phyloP scores from a whole-genome alignment of 306 rosid species.

The Fragaria vesca region DNA sequence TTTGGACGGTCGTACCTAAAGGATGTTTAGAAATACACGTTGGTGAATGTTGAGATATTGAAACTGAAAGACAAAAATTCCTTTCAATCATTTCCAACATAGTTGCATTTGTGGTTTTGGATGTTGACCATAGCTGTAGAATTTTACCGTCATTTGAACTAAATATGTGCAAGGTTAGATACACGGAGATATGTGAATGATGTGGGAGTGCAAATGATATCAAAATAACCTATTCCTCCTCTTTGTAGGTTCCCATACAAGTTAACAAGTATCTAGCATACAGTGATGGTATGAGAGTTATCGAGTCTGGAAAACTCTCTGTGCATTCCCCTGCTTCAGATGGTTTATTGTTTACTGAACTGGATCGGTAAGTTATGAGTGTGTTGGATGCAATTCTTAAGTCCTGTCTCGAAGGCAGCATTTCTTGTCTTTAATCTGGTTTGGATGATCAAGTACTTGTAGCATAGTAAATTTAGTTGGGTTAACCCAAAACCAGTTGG shows the following conservation, averaged over 20 bases:
- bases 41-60: background rate
- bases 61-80: background rate
- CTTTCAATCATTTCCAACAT: background rate
- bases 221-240: background rate
- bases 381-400: background rate
- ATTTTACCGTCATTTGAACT: background rate
- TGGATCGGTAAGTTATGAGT: slow-evolving; percentile 64
- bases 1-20: background rate
- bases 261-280: slow-evolving; percentile 84
- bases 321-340: slow-evolving; percentile 60
- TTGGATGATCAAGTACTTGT: background rate
- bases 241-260: slow-evolving; percentile 86
- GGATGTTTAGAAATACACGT: background rate
- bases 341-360: slow-evolving; percentile 73
- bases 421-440: background rate
- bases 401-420: background rate
- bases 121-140: background rate
- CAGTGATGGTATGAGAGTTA: slow-evolving; percentile 91
- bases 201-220: background rate
- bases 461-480: background rate
- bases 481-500: background rate
- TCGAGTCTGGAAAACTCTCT: slow-evolving; percentile 78
- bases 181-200: background rate
- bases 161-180: background rate
- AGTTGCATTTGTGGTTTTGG: background rate